phyloP scores from a whole-genome alignment of 257 asterid genomes.

The Petrea volubilis region DNA sequence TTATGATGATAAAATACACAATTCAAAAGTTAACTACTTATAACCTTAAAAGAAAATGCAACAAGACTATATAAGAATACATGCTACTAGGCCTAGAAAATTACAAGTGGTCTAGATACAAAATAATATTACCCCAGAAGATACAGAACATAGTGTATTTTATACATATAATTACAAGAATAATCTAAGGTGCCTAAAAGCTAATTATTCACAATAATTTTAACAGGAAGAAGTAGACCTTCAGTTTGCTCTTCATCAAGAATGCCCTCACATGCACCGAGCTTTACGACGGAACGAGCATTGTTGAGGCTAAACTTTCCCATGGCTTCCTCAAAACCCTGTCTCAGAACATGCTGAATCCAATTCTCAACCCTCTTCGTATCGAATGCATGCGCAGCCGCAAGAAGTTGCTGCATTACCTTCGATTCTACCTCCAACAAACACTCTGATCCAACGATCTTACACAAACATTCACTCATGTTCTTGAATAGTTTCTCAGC shows the following conservation, averaged over 20 bases:
- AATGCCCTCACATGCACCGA: no score
- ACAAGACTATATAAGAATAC: neutral
- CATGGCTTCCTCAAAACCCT: constrained; percentile 57
- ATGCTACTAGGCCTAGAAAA: neutral
- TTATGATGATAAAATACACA: neutral
- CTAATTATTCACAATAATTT: no score
- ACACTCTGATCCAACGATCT: constrained; percentile 46
- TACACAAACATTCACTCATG: constrained; percentile 42
- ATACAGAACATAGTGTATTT: neutral
- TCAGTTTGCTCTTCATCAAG: no score
- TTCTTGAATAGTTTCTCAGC: constrained; percentile 41
- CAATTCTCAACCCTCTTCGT: neutral
- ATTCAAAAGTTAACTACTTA: neutral
- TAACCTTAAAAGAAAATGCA: neutral
- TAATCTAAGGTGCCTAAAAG: neutral
- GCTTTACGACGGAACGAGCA: no score
- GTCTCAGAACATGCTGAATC: constrained; percentile 12
- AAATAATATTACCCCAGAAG: neutral
- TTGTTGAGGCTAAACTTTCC: constrained; percentile 33
- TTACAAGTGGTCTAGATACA: neutral
- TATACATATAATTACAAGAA: neutral
- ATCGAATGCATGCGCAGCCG: constrained; percentile 32
- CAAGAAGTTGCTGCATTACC: constrained; percentile 63
- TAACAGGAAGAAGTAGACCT: no score
- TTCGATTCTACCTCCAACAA: constrained; percentile 60